Evolutionary conservation across 1,284 basidiomycete genomes (phyloP).

Genomic region (Rhizoctonia solani): DNA sequence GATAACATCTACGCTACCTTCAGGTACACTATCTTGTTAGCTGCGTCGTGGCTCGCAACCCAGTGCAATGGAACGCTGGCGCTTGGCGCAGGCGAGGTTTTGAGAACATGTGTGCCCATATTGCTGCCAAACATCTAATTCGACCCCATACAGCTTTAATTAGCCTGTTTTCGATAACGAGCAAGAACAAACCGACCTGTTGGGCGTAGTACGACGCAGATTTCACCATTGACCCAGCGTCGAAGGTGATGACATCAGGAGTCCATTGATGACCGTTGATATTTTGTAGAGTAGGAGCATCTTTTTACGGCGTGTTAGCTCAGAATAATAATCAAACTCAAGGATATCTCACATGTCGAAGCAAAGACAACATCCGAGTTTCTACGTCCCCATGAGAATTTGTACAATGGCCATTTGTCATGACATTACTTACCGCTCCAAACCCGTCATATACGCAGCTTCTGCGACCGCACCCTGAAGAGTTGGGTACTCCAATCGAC

Average conservation of each 20-base stretch:
- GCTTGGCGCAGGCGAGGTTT: conserved; percentile 45
- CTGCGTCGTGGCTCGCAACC: conserved; percentile 45
- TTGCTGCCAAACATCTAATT: conserved; percentile 49
- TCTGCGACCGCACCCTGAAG: conserved; percentile 48
- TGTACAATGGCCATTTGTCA: background rate
- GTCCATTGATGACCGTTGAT: conserved; percentile 51
- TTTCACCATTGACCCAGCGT: conserved; percentile 47
- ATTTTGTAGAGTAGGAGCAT: conserved; percentile 45
- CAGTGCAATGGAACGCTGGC: conserved; percentile 46
- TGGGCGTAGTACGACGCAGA: conserved; percentile 49
- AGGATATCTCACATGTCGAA: conserved; percentile 43
- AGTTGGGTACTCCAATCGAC: conserved; percentile 48
- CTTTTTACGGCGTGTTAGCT: conserved; percentile 1
- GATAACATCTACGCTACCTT: conserved; percentile 5
- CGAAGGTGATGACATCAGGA: conserved; percentile 51
- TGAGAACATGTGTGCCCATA: conserved; percentile 46
- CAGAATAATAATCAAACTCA: background rate
- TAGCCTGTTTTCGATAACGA: no score
- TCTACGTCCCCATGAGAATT: background rate
- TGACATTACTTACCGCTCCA: conserved; percentile 43
- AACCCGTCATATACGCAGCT: conserved; percentile 50
- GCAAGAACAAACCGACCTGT: conserved; percentile 40
- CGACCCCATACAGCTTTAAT: no score
- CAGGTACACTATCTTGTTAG: conserved; percentile 26
- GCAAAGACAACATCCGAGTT: conserved; percentile 50